Base-by-base conservation (phyloP, 192 early-diverging fungal species). In the Backusella westeae region DNA sequence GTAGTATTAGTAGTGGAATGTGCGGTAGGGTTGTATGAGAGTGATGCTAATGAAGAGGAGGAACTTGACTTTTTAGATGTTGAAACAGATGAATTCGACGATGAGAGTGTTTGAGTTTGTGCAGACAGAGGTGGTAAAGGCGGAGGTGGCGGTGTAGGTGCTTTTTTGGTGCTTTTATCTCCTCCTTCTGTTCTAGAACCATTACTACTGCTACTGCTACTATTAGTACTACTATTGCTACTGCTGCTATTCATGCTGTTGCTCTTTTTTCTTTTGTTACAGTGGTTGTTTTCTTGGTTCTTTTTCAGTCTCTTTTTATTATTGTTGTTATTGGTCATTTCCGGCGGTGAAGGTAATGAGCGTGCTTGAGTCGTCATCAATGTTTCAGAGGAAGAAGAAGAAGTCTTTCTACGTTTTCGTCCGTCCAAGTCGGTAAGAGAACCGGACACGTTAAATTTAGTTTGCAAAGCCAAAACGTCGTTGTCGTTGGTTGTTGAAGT, bases 391-490 rank as follows among this genome's bases (percentile, higher is more conserved):
- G 23, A 49, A 49, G 46, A 69, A 32, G 23, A 12, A 10, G 23
- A 21, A 9, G 67, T 38, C n/a, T 69, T 69, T 69, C 67, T 69
- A 36, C 67, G 67, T 14, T 69, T 69, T 34, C 32, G 67, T n/a
- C 67, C 35, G 67, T 39, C 67, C 36, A 36, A 19, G 19, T 69
- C 36, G 67, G 67, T 36, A 69, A 39, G 36, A 69, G 67, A 34
- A 21, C 67, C 36, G 34, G 67, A 69, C 67, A 69, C 67, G 36
- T 34, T 17, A 36, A 69, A 34, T 36, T 69, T 39, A 69, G 67
- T 34, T 69, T 34, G 36, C 19, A 36, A 69, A 36, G 32, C 67
- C 67, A 69, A 69, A 69, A 69, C 67, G 67, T 69, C 34, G 67
- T 21, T 49, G 46, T 49, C 0, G 56, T 63, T 63, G 56, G 56